Percentiles rank a stretch among this genome's conserved stretches.
phyloP scores from a whole-genome alignment of 140 eudicot genomes.

The Cichorium intybus region DNA sequence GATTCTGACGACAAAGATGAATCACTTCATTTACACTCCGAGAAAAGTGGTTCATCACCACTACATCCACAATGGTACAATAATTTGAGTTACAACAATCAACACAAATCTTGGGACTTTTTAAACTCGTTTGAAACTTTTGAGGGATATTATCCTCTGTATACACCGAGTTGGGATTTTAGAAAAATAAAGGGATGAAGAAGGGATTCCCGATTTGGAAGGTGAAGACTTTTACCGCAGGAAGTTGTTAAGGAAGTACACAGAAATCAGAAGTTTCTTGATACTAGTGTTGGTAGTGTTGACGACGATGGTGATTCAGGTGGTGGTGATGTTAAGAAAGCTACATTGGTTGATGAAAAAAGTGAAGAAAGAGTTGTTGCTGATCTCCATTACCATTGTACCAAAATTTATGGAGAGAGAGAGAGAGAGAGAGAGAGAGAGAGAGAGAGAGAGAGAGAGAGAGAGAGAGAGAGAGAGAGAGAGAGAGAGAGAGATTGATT shows the following conservation, averaged over 20 bases:
- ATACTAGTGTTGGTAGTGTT: conserved; percentile 10
- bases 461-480: too few species aligned
- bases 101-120: conserved; percentile 69
- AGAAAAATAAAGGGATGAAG: conserved; percentile 88
- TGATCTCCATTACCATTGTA: conserved; percentile 33
- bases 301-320: conserved; percentile 24
- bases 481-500: too few species aligned
- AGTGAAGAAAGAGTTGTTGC: conserved; percentile 26
- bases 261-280: conserved; percentile 59
- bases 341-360: conserved; percentile 21
- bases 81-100: conserved; percentile 25
- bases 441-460: too few species aligned
- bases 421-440: too few species aligned
- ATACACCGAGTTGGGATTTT: conserved; percentile 67
- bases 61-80: conserved; percentile 23
- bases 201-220: conserved; percentile 95
- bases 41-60: conserved; percentile 23
- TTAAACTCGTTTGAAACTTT: conserved; percentile 68
- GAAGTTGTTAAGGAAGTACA: conserved; percentile 74
- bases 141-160: conserved; percentile 57
- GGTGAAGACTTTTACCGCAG: conserved; percentile 57
- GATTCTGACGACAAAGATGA: conserved; percentile 39
- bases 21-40: conserved; percentile 44
- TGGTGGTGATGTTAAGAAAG: conserved; percentile 36
- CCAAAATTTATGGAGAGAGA: too few species aligned